Conservation (phyloP, 1,284 basidiomycete genomes). For the Waitea zeae region DNA sequence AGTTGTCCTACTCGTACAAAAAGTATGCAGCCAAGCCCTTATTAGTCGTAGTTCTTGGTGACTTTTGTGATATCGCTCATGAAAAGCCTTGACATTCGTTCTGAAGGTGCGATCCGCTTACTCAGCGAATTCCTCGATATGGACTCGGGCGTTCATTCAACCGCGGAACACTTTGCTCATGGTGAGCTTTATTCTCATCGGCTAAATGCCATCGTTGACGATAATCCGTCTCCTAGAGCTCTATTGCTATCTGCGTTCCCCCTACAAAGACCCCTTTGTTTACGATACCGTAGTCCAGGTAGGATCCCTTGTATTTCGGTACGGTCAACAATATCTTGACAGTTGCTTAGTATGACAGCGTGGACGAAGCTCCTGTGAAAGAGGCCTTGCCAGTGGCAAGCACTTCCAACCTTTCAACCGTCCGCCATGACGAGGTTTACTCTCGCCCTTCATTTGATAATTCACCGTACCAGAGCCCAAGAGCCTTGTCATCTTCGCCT, state of each 20-base stretch:
- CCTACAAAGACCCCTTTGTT: conserved; percentile 60
- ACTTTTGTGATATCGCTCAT: conserved; percentile 73
- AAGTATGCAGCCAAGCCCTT: not conserved
- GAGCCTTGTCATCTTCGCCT: too few relatives aligned
- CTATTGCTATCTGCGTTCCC: conserved; percentile 72
- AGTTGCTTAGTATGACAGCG: conserved; percentile 33
- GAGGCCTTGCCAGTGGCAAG: conserved; percentile 4
- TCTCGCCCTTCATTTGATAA: not conserved
- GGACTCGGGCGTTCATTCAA: conserved; percentile 38
- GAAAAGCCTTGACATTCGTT: conserved; percentile 77
- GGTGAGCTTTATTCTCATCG: conserved; percentile 26
- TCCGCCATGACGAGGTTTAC: not conserved
- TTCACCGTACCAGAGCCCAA: not conserved
- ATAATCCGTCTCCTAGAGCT: conserved; percentile 38
- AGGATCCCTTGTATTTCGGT: conserved; percentile 10
- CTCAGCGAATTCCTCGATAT: conserved; percentile 75
- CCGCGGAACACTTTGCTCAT: conserved; percentile 83
- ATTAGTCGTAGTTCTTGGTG: conserved; percentile 44
- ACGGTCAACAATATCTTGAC: conserved; percentile 1
- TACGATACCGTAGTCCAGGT: conserved; percentile 78
- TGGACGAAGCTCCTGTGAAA: conserved; percentile 18
- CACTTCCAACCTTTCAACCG: not conserved
- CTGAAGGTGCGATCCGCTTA: conserved; percentile 67
- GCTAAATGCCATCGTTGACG: conserved; percentile 4
- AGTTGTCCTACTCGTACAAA: too few relatives aligned